Percentiles rank a stretch among this genome's conserved stretches.
Evolutionary conservation across 2,329 filamentous ascomycete species (phyloP).

Genomic region (Scedosporium boydii): DNA sequence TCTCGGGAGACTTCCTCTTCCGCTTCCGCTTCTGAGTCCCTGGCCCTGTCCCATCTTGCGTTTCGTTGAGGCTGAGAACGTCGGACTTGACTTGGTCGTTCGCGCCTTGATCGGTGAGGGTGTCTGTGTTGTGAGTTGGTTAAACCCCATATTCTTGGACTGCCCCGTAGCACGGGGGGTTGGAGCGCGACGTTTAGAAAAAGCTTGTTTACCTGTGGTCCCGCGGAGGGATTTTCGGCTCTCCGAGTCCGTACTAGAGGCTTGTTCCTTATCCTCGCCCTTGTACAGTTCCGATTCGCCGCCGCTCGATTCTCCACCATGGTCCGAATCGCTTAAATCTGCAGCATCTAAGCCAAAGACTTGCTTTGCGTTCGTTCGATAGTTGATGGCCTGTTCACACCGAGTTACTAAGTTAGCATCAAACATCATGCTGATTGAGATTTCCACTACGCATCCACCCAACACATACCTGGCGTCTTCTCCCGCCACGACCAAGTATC

Average conservation of each 20-base stretch:
- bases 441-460: constrained; percentile 18
- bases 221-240: not conserved
- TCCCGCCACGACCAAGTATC: constrained; percentile 76
- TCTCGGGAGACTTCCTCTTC: not conserved
- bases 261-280: not conserved
- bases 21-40: not conserved
- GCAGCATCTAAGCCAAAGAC: constrained; percentile 1
- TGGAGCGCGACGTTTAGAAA: not conserved
- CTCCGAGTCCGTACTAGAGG: not conserved
- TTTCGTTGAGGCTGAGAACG: not conserved
- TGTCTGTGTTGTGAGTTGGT: not conserved
- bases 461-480: constrained; percentile 46
- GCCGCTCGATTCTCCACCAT: not conserved
- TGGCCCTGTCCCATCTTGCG: not conserved
- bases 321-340: constrained; percentile 5
- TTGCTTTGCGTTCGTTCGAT: constrained; percentile 14
- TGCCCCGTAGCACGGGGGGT: not conserved
- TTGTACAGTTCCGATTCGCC: constrained; percentile 1
- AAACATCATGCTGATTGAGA: not conserved
- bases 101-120: not conserved
- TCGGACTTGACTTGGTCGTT: constrained; percentile 1
- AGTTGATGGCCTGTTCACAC: constrained; percentile 17
- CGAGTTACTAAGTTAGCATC: constrained; percentile 2
- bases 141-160: not conserved
- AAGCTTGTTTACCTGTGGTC: not conserved